Evolutionary conservation across 1,284 basidiomycete species (phyloP), one percentile per base, ranked within the genome.

Genomic region (Sanghuangporus baumii): DNA sequence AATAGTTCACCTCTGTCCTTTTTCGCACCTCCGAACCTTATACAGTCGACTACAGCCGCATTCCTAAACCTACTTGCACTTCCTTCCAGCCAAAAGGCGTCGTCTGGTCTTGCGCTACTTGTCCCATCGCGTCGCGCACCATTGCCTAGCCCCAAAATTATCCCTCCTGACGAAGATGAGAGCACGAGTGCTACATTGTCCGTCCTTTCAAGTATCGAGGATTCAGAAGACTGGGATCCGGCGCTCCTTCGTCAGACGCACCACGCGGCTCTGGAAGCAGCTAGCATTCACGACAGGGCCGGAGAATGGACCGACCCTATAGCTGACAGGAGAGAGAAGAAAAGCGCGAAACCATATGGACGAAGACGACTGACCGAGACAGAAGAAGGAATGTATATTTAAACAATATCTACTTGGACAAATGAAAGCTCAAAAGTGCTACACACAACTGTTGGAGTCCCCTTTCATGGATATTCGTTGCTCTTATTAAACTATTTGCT

Each of bases 351-450:
- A 60, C 23, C 20, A 60, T 55, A 14, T 37, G 40, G 34, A 37
- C 59, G 55, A 63, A 46, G 66, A 59, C 63, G 67, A 26, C 65
- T 67, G 23, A 73, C 78, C 47, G 67, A 79, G 41, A 79, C 80
- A 11, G 83, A 86, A 37, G 79, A 79, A 1, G 75, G 80, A 20
- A 85, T 85, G 83, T 85, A 86, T 67, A 84, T 86, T 59, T 86
- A 68, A 7, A 31, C 5, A 31, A 3, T 31, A 5, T 31, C 3
- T 4, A 31, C 2, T 31, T 31, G 26, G 26, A 31, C 26, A 5
- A 31, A 31, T 31, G 26, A 31, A 31, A 31, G 26, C 26, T 5
- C 5, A 5, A 31, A 31, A 31, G 26, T 31, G 26, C 26, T 31
- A 31, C 5, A 5, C 26, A 31, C 26, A 5, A 31, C 3, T 31